Conservation (phyloP, 768 basidiomycete species). For the Xerocomellus dryophilus region DNA sequence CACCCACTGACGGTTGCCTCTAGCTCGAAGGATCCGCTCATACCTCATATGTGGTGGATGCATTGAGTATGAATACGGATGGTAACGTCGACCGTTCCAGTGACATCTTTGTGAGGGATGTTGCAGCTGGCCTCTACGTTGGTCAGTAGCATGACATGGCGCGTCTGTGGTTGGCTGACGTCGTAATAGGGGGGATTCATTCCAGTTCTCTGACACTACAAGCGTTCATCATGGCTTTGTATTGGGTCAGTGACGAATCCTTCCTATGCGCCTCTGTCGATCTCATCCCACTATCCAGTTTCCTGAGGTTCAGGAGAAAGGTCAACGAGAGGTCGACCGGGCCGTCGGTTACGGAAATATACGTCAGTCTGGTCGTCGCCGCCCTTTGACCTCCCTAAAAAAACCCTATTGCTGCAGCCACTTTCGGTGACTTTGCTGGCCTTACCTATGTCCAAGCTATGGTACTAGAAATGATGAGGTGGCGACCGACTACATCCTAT, state of each 20-base stretch:
- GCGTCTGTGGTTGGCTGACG: not conserved
- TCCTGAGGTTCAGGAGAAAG: conserved; percentile 1
- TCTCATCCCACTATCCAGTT: not conserved
- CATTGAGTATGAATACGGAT: not conserved
- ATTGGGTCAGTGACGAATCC: not conserved
- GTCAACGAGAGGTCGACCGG: conserved; percentile 1
- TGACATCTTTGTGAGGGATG: not conserved
- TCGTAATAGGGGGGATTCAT: not conserved
- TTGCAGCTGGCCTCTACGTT: conserved; percentile 3
- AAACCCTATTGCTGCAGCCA: not conserved
- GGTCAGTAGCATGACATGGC: not conserved
- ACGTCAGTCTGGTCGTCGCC: not conserved
- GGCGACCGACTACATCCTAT: conserved; percentile 1
- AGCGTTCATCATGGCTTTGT: not conserved
- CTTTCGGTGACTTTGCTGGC: not conserved
- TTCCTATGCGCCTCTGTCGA: not conserved
- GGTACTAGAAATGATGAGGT: conserved; percentile 8
- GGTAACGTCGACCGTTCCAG: not conserved
- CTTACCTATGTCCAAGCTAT: conserved; percentile 6
- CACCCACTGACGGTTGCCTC: not conserved
- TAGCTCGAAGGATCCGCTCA: not conserved
- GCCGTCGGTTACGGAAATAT: conserved; percentile 1
- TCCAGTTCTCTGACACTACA: conserved; percentile 3
- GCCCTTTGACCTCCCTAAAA: not conserved
- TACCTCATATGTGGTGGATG: not conserved